These are phyloP conservation scores for Tolypocladium tundrense DNA, from an alignment of 2,329 filamentous ascomycete species.

Conservation along the genomic window DNA sequence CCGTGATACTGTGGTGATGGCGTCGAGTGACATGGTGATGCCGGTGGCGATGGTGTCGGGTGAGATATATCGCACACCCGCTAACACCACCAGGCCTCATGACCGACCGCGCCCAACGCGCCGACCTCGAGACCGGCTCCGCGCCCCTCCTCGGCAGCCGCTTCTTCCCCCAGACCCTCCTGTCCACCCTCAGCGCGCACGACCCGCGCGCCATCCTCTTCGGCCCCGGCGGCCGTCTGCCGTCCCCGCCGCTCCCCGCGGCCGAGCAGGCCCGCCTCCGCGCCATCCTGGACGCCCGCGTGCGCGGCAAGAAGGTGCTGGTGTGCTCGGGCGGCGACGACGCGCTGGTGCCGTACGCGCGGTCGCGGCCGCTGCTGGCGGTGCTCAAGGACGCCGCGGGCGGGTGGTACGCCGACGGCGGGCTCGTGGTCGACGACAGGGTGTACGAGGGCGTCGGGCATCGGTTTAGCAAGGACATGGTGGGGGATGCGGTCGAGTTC, in stretches of 20 bases:
- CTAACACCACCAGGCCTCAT: constrained; percentile 43
- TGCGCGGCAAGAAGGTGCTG: constrained; percentile 55
- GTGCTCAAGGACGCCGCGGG: constrained; percentile 47
- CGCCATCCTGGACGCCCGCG: constrained; percentile 32
- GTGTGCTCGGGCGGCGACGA: constrained; percentile 57
- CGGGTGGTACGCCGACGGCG: constrained; percentile 44
- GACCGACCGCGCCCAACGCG: constrained; percentile 63
- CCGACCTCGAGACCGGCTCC: constrained; percentile 44
- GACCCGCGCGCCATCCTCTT: constrained; percentile 74
- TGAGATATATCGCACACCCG: neutral
- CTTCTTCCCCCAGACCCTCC: constrained; percentile 64
- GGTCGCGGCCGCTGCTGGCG: constrained; percentile 47
- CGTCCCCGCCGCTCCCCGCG: constrained; percentile 17
- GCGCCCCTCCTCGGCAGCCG: constrained; percentile 61
- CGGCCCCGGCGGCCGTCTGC: constrained; percentile 28
- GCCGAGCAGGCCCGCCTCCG: constrained; percentile 33
- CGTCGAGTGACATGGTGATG: neutral
- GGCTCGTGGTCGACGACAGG: constrained; percentile 51
- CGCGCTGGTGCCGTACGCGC: constrained; percentile 60
- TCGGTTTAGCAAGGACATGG: constrained; percentile 58
- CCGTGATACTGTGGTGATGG: neutral
- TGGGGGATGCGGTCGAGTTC: constrained; percentile 54
- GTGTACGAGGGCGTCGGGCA: constrained; percentile 62
- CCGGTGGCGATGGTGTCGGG: neutral
- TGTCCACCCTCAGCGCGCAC: constrained; percentile 49